Conservation (phyloP, 106 monocot genomes). For the Acanthochlamys bracteata region DNA sequence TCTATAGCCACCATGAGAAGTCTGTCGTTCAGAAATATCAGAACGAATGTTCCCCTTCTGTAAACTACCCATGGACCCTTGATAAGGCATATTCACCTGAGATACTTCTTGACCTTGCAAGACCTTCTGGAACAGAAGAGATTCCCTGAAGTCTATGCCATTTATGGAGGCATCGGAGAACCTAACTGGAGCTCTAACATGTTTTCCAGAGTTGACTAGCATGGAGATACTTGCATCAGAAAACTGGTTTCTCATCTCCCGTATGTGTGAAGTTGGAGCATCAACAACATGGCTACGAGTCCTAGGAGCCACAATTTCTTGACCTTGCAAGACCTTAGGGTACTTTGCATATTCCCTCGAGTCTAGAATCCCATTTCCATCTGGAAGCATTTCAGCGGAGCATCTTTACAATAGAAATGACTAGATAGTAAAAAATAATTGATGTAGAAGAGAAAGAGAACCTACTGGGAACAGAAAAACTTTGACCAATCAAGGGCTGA, state of each 20-base stretch:
- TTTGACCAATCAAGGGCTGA: constrained; percentile 20
- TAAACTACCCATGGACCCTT: constrained; percentile 12
- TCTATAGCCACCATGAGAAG: constrained; percentile 4
- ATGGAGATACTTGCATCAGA: constrained; percentile 15
- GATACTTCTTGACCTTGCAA: constrained; percentile 99
- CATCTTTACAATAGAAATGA: background rate
- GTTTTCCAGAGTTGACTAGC: constrained; percentile 19
- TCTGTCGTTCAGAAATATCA: background rate
- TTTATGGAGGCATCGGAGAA: constrained; percentile 34
- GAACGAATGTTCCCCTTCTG: constrained; percentile 12
- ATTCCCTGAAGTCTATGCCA: constrained; percentile 72
- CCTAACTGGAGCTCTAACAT: constrained; percentile 22
- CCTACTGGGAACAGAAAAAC: constrained; percentile 49
- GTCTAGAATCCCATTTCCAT: constrained; percentile 40
- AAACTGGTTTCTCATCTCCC: constrained; percentile 24
- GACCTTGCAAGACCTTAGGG: constrained; percentile 92
- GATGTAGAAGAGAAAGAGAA: background rate
- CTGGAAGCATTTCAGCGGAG: constrained; percentile 11
- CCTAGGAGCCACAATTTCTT: constrained; percentile 58
- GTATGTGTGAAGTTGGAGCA: constrained; percentile 20
- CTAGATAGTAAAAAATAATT: background rate
- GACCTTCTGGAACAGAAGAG: constrained; percentile 86
- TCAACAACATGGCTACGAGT: constrained; percentile 27
- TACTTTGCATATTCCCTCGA: constrained; percentile 57
- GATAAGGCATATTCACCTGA: constrained; percentile 24